These are phyloP conservation scores for Conticribra guillardii DNA, from an alignment of 108 stramenopile genomes.

Conservation along the genomic window DNA sequence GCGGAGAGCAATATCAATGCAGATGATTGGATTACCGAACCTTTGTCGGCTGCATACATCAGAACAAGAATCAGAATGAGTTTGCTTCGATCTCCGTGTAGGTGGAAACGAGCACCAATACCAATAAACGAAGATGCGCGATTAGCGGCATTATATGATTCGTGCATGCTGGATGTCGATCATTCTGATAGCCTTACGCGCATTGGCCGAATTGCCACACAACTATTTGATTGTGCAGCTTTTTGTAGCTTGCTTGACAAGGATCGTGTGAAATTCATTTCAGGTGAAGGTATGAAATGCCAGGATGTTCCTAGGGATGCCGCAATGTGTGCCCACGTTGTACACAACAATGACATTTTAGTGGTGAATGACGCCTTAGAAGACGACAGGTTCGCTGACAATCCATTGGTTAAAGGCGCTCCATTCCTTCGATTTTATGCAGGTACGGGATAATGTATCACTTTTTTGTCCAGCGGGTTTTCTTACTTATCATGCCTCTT, in stretches of 20 bases:
- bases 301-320: conserved; percentile 57
- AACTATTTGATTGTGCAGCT: conserved; percentile 4
- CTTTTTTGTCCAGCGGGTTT: no score
- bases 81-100: conserved; percentile 1
- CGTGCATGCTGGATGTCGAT: conserved; percentile 1
- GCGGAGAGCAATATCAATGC: conserved; percentile 4
- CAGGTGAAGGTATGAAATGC: conserved; percentile 37
- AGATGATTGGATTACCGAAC: conserved; percentile 15
- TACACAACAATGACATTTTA: conserved; percentile 43
- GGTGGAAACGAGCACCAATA: conserved; percentile 2
- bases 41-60: conserved; percentile 4
- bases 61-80: conserved; percentile 23
- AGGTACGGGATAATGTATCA: no score
- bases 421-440: conserved; percentile 79
- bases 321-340: conserved; percentile 72
- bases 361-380: conserved; percentile 60
- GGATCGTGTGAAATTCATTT: conserved; percentile 49
- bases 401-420: conserved; percentile 66
- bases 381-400: conserved; percentile 71
- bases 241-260: conserved; percentile 36
- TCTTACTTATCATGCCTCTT: no score
- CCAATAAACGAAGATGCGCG: conserved; percentile 8
- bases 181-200: conserved; percentile 6
- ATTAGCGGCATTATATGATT: conserved; percentile 1
- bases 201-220: conserved; percentile 10